Evolutionary conservation across 2,329 filamentous ascomycete species (phyloP).

Genomic region (Diaporthe batatas): DNA sequence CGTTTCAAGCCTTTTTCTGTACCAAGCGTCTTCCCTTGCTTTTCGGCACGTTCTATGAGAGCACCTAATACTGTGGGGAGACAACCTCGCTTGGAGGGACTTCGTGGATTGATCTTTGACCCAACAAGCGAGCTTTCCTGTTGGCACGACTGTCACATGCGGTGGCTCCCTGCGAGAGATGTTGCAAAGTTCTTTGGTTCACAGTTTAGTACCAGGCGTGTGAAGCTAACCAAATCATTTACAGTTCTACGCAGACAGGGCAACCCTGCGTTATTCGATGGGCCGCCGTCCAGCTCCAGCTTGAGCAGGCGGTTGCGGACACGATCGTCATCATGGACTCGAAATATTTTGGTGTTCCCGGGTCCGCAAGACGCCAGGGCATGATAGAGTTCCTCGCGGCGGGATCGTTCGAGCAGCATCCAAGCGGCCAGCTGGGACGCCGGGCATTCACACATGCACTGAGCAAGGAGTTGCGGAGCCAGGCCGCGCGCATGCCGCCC

Average conservation of each 20-base stretch:
- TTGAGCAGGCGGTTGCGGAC: conserved; percentile 69
- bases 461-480: conserved; percentile 63
- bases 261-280: conserved; percentile 65
- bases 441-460: conserved; percentile 66
- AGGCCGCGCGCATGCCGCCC: conserved; percentile 53
- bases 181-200: neutral
- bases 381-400: conserved; percentile 70
- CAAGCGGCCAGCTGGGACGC: conserved; percentile 58
- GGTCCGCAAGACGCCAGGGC: conserved; percentile 64
- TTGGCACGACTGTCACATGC: neutral
- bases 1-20: conserved; percentile 39
- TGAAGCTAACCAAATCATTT: conserved; percentile 2
- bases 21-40: neutral
- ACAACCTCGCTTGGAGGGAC: neutral
- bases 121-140: neutral
- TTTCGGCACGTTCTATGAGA: neutral
- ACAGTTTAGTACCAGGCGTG: no score
- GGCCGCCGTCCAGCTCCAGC: conserved; percentile 67
- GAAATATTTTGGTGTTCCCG: conserved; percentile 68
- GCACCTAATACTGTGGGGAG: neutral
- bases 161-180: neutral
- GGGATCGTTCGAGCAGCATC: conserved; percentile 66
- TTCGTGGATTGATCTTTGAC: neutral
- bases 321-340: conserved; percentile 71
- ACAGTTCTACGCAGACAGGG: conserved; percentile 62